Conservation (phyloP, 1,284 basidiomycete species). For the Rhodotorula sp. region DNA sequence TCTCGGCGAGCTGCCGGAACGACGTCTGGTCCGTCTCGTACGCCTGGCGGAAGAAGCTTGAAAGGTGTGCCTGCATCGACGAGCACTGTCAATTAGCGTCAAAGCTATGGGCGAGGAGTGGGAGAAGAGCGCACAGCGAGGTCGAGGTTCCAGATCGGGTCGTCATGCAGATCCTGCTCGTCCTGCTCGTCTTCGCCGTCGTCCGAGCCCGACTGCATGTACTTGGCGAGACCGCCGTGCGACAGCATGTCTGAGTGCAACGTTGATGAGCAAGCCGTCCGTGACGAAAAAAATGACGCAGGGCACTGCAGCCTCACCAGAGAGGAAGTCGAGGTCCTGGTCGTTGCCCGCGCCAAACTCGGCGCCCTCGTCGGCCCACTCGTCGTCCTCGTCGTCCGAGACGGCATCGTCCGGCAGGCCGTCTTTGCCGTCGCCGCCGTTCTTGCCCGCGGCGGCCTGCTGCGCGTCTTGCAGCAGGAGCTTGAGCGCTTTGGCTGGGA, state of each 20-base stretch:
- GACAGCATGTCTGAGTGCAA: slow-evolving; percentile 58
- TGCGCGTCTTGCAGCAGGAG: slow-evolving; percentile 80
- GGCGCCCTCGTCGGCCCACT: slow-evolving; percentile 78
- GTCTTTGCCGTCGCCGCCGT: slow-evolving; percentile 28
- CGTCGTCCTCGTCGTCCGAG: slow-evolving; percentile 78
- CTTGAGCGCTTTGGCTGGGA: slow-evolving; percentile 89
- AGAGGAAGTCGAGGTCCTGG: slow-evolving; percentile 39
- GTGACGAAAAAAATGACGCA: background rate
- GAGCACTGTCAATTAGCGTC: slow-evolving; percentile 17
- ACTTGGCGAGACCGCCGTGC: slow-evolving; percentile 62
- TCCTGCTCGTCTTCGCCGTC: slow-evolving; percentile 64
- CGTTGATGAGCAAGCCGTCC: background rate
- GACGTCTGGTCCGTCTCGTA: slow-evolving; percentile 63
- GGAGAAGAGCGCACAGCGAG: slow-evolving; percentile 65
- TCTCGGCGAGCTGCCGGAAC: slow-evolving; percentile 36
- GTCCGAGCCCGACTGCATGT: slow-evolving; percentile 65
- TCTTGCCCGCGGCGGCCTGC: slow-evolving; percentile 62
- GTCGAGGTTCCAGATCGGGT: slow-evolving; percentile 84
- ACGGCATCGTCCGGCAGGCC: slow-evolving; percentile 57
- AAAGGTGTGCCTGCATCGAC: slow-evolving; percentile 62
- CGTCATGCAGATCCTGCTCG: slow-evolving; percentile 75
- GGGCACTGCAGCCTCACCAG: no score
- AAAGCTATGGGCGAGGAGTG: background rate
- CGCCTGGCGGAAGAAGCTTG: slow-evolving; percentile 68
- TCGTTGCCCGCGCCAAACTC: slow-evolving; percentile 52